A percentile compares a stretch with the other conserved stretches of the same genome.
Evolutionary conservation across 2,329 filamentous ascomycete genomes (phyloP).

Genomic region (Fusarium sp.): DNA sequence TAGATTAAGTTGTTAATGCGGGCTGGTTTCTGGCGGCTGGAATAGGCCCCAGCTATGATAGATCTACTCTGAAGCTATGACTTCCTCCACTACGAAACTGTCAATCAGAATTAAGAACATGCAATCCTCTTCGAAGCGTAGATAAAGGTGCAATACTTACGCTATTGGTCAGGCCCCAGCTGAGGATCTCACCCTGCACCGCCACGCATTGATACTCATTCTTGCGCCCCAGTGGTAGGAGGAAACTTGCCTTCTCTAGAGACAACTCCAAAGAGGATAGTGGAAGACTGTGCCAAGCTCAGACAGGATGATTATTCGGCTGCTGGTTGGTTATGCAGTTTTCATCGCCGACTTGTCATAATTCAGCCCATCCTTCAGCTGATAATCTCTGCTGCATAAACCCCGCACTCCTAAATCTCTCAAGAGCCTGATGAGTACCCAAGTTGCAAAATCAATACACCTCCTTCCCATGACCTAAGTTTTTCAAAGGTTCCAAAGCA

Average conservation of each 20-base stretch:
- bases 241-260: not conserved
- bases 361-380: not conserved
- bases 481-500: not conserved
- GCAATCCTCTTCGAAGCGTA: not conserved
- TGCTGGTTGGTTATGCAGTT: not conserved
- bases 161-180: not conserved
- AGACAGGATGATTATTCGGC: not conserved
- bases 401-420: not conserved
- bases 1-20: not conserved
- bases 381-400: not conserved
- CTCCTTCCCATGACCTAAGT: not conserved
- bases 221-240: not conserved
- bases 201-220: not conserved
- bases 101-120: not conserved
- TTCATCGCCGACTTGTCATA: not conserved
- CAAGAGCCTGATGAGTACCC: not conserved
- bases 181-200: not conserved
- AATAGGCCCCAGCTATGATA: not conserved
- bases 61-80: not conserved
- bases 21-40: not conserved
- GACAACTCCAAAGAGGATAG: not conserved
- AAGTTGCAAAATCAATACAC: not conserved
- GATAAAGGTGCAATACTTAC: not conserved
- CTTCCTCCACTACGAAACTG: not conserved
- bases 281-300: not conserved